A percentile compares a stretch with the other conserved stretches of the same genome.
These are phyloP conservation scores for Calonectria multiphialidica DNA, from an alignment of 2,329 filamentous ascomycete genomes.

Conservation along the genomic window DNA sequence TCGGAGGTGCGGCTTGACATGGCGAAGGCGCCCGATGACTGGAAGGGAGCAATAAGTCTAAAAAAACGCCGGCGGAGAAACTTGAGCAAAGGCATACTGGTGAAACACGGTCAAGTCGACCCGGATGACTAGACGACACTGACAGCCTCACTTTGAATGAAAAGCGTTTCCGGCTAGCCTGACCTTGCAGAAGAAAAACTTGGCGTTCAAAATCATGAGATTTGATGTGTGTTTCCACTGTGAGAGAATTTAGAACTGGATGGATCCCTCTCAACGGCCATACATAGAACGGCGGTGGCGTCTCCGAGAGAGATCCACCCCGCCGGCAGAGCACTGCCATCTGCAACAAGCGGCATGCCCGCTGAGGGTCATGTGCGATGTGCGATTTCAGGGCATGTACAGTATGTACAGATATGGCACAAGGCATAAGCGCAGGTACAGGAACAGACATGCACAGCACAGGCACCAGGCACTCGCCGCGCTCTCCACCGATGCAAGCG, in stretches of 20 bases:
- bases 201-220: neutral
- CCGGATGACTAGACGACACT: neutral
- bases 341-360: conserved; percentile 18
- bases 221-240: neutral
- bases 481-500: neutral
- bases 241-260: neutral
- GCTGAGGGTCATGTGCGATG: conserved; percentile 14
- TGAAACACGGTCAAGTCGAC: conserved; percentile 14
- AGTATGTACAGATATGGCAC: no score
- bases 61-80: conserved; percentile 23
- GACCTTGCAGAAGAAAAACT: neutral
- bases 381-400: conserved; percentile 11
- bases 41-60: neutral
- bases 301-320: conserved; percentile 3
- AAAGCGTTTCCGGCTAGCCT: neutral
- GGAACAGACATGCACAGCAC: neutral
- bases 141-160: neutral
- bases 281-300: conserved; percentile 9
- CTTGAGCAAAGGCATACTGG: conserved; percentile 12
- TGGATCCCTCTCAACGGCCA: conserved; percentile 12
- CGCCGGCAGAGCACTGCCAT: conserved; percentile 4
- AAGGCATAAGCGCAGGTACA: neutral
- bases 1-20: conserved; percentile 14
- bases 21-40: neutral
- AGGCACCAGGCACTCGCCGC: neutral